phyloP scores from a whole-genome alignment of 768 basidiomycete species.

The Lactifluus hygrophoroides region DNA sequence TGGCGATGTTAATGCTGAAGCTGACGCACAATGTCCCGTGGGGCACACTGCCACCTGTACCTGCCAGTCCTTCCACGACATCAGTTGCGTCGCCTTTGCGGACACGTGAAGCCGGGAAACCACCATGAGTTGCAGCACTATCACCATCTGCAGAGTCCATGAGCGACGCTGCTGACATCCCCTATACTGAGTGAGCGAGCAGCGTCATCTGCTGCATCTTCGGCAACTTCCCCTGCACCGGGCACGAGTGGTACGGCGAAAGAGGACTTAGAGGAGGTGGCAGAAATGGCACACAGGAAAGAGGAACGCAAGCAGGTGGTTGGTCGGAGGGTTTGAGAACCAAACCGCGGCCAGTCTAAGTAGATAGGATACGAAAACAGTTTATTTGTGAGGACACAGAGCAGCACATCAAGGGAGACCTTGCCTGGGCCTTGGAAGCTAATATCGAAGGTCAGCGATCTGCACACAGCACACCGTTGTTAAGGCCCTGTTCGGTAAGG shows the following conservation, averaged over 20 bases:
- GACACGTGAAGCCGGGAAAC: background rate
- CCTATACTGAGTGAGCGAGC: conserved; percentile 18
- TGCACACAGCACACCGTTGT: too few relatives aligned
- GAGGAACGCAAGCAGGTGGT: conserved; percentile 87
- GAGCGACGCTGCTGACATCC: conserved; percentile 5
- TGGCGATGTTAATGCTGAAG: conserved; percentile 83
- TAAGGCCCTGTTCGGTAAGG: too few relatives aligned
- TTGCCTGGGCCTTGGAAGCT: too few relatives aligned
- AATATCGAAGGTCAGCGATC: too few relatives aligned
- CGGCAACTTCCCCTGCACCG: too few relatives aligned
- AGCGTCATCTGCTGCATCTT: conserved; percentile 20
- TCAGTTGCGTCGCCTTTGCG: background rate
- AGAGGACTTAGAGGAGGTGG: conserved; percentile 89
- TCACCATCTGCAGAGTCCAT: conserved; percentile 1
- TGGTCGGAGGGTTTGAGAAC: too few relatives aligned
- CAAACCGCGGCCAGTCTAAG: too few relatives aligned
- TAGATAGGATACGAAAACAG: too few relatives aligned
- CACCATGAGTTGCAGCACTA: background rate
- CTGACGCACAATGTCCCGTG: conserved; percentile 41
- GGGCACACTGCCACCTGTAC: conserved; percentile 6
- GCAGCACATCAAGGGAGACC: too few relatives aligned
- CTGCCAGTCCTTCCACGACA: background rate
- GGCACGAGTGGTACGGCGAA: conserved; percentile 54
- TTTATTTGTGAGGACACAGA: too few relatives aligned
- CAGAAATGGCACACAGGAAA: conserved; percentile 85